These are phyloP conservation scores for Ceratocystis huliohia DNA, from an alignment of 2,329 filamentous ascomycete species.

Conservation along the genomic window DNA sequence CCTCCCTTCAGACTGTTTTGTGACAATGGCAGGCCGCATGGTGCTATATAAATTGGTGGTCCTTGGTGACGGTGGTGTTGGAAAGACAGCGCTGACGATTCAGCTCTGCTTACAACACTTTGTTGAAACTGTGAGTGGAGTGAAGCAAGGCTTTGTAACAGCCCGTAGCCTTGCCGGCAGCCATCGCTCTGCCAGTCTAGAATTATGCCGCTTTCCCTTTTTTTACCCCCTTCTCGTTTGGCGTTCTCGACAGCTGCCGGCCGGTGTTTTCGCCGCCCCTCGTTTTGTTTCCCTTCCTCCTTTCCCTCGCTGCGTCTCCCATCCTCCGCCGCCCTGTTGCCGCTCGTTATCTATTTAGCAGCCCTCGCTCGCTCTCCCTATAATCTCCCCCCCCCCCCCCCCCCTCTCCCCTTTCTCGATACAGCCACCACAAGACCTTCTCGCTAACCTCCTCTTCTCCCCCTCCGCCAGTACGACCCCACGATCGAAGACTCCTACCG, in stretches of 20 bases:
- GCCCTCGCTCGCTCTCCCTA: neutral
- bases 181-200: neutral
- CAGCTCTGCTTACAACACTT: constrained; percentile 98
- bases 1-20: neutral
- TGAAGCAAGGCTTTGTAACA: neutral
- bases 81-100: constrained; percentile 87
- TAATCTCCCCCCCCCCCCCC: neutral
- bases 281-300: neutral
- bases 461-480: constrained; percentile 54
- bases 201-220: neutral
- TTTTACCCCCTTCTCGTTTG: neutral
- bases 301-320: neutral
- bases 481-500: constrained; percentile 82
- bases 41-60: constrained; percentile 94
- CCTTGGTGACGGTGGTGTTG: constrained; percentile 83
- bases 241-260: neutral
- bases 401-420: constrained; percentile 17
- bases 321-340: neutral
- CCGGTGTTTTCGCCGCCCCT: neutral
- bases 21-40: constrained; percentile 76
- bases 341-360: neutral
- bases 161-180: neutral
- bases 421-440: neutral
- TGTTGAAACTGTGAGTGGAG: constrained; percentile 64
- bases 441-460: too few species aligned